Base-by-base conservation (phyloP, 108 stramenopile genomes). In the Conticribra weissflogii region DNA sequence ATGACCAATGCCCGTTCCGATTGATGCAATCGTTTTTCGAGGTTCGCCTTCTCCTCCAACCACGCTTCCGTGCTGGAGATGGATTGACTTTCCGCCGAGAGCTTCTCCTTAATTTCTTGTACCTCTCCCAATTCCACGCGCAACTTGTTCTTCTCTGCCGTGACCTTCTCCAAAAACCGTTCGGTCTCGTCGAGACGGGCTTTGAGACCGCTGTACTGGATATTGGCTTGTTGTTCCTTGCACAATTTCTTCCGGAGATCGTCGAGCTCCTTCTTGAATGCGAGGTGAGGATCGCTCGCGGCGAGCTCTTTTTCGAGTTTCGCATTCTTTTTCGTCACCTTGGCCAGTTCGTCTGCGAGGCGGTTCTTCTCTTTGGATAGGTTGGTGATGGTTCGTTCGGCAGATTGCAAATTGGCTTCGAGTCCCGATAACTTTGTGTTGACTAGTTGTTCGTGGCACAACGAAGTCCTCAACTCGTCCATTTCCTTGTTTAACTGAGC, bases 401-500 rank as follows among this genome's bases (percentile, higher is more conserved):
- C 62, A 1, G 4, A 21, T 9, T 2, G 47, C 8, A 63, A 50
- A 18, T 28, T 63, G 15, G 12, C 46, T 30, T 50, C 44, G 3
- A 63, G 5, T 2, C 44, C 14, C 5, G 34, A 0, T 27, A 63
- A 24, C 18, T 63, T 63, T 7, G 28, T 50, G 24, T 34, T 49
- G 24, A 21, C 49, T n/a, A 63, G 36, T 30, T 48, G 47, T 22
- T 63, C 62, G 1, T 63, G 47, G 18, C 47, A 34, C 2, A 63
- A 25, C 19, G 23, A 1, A 36, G 31, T 65, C 1, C 63, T 25
- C 33, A 65, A 52, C 22, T 30, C 50, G 34, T 65, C 63, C 51
- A 65, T 65, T 51, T 65, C 63, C n/a, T 65, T 65, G 1, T 30
- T 12, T 18, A 65, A 30, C 22, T 31, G 31, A 65, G 21, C 9